Evolutionary conservation across 2,329 filamentous ascomycete genomes (phyloP), one percentile per base, ranked within the genome.

Genomic region (Fusarium annulatum): DNA sequence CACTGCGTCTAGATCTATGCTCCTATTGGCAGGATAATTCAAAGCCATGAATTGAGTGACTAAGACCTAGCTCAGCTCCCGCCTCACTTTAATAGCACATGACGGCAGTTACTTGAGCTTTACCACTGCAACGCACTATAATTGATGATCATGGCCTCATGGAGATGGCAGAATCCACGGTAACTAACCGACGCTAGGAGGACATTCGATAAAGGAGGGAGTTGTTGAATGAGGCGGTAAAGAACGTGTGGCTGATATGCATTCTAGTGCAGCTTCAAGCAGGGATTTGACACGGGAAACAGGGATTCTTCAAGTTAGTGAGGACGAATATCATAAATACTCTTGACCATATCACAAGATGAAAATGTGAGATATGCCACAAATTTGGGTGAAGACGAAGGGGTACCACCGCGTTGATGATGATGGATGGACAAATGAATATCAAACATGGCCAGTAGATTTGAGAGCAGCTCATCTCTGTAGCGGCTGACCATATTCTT

Each of bases 31-130:
- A 57, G 36, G 26, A 45, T 36, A n/a, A 26, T 33, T 19, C 38
- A 41, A 26, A 23, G 9, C 38, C n/a, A 45, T 16, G 38, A 26
- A 38, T 23, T 26, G 34, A 45, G 42, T 26, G 23, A 43, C 33
- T 9, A 65, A 19, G 26, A 60, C 43, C 45, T 34, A 36, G n/a
- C 61, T 53, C 38, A 28, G 60, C 36, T 45, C 38, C 39, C 46
- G 60, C 60, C 66, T 69, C 60, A 60, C 46, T 69, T 69, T 59
- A 28, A n/a, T 12, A 30, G n/a, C 33, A 39, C 26, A 69, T 43
- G 67, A 69, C 46, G 34, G 26, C 10, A 41, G 28, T 36, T 10
- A 43, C 23, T 53, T 16, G 39, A 28, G 12, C 7, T 21, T 46
- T 11, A 18, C 21, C 19, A 45, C 34, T 33, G 30, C 23, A 64